phyloP scores from a whole-genome alignment of 371 early-diverging fungal genomes.

The Gilbertella persicaria region DNA sequence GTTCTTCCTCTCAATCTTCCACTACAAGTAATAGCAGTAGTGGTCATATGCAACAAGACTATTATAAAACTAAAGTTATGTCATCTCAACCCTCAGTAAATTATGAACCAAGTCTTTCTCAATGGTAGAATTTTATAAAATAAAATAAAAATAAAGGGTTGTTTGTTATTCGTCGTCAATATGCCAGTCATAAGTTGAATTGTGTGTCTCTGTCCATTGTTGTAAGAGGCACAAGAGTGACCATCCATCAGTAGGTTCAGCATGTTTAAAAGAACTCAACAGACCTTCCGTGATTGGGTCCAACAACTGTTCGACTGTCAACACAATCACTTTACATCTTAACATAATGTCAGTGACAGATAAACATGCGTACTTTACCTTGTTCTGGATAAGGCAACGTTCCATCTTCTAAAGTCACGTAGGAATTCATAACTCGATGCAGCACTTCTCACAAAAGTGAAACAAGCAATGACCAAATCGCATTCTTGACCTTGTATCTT shows the following conservation, averaged over 20 bases:
- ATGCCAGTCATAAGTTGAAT: slow-evolving; percentile 26
- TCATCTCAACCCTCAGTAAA: neutral
- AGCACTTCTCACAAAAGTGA: slow-evolving; percentile 36
- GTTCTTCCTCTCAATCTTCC: neutral
- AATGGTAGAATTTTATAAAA: slow-evolving; percentile 4
- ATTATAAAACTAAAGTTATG: neutral
- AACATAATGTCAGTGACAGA: neutral
- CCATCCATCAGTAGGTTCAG: slow-evolving; percentile 35
- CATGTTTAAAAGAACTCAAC: slow-evolving; percentile 18
- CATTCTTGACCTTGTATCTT: slow-evolving; percentile 67
- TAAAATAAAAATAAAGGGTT: slow-evolving; percentile 9
- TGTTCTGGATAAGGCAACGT: slow-evolving; percentile 59
- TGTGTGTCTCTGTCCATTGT: slow-evolving; percentile 25
- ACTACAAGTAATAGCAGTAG: neutral
- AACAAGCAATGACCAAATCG: slow-evolving; percentile 59
- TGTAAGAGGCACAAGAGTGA: slow-evolving; percentile 34
- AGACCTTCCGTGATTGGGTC: slow-evolving; percentile 21
- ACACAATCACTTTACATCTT: slow-evolving; percentile 55
- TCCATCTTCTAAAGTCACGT: slow-evolving; percentile 58
- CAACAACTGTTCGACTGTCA: slow-evolving; percentile 47
- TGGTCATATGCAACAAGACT: neutral
- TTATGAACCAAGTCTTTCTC: neutral
- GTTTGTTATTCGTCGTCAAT: slow-evolving; percentile 8
- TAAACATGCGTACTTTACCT: slow-evolving; percentile 18
- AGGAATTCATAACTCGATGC: slow-evolving; percentile 30